Conservation (phyloP, 1,284 basidiomycete species). For the Amylostereum areolatum region DNA sequence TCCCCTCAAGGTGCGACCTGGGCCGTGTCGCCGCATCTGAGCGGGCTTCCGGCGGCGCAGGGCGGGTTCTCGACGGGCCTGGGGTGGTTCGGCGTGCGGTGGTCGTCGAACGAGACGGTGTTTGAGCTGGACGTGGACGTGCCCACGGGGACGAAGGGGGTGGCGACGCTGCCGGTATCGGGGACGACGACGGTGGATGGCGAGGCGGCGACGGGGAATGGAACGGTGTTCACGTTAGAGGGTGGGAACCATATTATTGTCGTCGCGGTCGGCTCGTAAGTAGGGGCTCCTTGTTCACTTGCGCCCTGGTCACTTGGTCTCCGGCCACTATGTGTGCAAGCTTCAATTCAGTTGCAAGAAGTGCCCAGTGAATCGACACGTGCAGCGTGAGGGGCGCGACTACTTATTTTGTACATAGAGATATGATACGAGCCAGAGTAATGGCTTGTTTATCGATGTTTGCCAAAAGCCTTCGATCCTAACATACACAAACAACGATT, state of each 20-base stretch:
- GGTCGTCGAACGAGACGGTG: slow-evolving; percentile 16
- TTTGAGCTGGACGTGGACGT: slow-evolving; percentile 24
- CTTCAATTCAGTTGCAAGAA: too few relatives aligned
- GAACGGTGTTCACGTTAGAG: background rate
- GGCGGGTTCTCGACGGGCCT: slow-evolving; percentile 37
- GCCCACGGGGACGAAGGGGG: slow-evolving; percentile 27
- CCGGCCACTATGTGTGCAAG: too few relatives aligned
- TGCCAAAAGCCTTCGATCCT: too few relatives aligned
- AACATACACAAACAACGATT: too few relatives aligned
- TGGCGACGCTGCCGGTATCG: slow-evolving; percentile 22
- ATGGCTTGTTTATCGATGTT: too few relatives aligned
- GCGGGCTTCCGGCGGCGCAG: slow-evolving; percentile 31
- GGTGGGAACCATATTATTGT: background rate
- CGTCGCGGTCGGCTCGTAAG: too few relatives aligned
- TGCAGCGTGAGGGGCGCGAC: too few relatives aligned
- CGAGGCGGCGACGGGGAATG: background rate
- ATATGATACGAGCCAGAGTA: too few relatives aligned
- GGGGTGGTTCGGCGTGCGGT: slow-evolving; percentile 35
- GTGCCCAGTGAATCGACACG: too few relatives aligned
- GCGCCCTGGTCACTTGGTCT: too few relatives aligned
- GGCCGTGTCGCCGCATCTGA: slow-evolving; percentile 35
- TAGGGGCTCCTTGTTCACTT: too few relatives aligned
- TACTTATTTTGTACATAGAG: too few relatives aligned
- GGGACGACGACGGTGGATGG: slow-evolving; percentile 26
- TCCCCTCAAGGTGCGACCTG: slow-evolving; percentile 32